Percentiles rank a stretch among this genome's conserved stretches.
Evolutionary conservation across 176 grass and related monocot species (phyloP).

Genomic region (Oropetium thomaeum): DNA sequence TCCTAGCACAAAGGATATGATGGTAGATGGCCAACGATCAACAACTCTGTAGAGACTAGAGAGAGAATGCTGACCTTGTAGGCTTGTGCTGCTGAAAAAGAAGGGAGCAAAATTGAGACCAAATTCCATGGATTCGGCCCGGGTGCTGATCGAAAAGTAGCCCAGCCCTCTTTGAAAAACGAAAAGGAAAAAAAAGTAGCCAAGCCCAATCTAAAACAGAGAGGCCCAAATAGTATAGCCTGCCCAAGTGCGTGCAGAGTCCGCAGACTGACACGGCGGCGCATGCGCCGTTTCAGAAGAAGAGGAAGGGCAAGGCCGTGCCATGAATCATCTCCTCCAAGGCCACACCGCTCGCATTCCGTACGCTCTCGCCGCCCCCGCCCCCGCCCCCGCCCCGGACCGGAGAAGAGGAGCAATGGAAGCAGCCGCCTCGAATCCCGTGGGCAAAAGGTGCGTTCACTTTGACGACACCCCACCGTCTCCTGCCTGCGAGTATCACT

Average conservation of each 20-base stretch:
- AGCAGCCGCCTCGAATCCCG: constrained; percentile 12
- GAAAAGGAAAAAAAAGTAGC: background rate
- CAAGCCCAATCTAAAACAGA: background rate
- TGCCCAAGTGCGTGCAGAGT: background rate
- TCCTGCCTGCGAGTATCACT: background rate
- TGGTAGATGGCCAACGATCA: too few relatives aligned
- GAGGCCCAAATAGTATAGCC: background rate
- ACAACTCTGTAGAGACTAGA: too few relatives aligned
- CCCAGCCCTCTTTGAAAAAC: too few relatives aligned
- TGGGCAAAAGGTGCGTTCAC: constrained; percentile 44
- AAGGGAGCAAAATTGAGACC: too few relatives aligned
- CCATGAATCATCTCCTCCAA: constrained; percentile 14
- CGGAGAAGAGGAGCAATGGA: constrained; percentile 25
- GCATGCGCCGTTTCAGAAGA: background rate
- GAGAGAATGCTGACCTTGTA: too few relatives aligned
- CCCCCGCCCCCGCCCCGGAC: background rate
- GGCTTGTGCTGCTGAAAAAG: too few relatives aligned
- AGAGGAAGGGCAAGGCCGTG: background rate
- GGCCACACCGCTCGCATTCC: background rate
- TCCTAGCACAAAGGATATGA: background rate
- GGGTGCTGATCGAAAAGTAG: background rate
- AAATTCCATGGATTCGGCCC: background rate
- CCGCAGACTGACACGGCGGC: background rate
- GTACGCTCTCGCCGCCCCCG: background rate
- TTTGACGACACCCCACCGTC: background rate